These are phyloP conservation scores for Backusella parvicylindrica DNA, from an alignment of 192 early-diverging fungal genomes.

Conservation along the genomic window DNA sequence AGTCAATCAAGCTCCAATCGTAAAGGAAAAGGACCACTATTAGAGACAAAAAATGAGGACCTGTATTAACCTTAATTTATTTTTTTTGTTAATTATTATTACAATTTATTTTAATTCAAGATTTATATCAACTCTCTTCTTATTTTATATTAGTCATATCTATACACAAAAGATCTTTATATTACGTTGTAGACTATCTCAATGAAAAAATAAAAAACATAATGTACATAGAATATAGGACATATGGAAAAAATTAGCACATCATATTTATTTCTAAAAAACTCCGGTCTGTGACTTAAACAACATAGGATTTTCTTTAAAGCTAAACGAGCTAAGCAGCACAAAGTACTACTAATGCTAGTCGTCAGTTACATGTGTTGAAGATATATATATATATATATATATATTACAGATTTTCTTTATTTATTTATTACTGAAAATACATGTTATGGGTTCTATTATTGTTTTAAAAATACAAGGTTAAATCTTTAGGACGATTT, in stretches of 20 bases:
- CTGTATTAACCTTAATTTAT: neutral
- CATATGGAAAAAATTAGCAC: neutral
- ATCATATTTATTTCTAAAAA: neutral
- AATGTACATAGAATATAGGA: neutral
- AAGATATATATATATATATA: no score
- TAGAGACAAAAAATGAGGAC: neutral
- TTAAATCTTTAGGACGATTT: conserved; percentile 1
- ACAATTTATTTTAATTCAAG: neutral
- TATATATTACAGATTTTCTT: neutral
- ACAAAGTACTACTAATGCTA: neutral
- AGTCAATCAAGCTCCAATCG: neutral
- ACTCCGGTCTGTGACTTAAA: neutral
- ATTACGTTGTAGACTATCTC: neutral
- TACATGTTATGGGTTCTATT: neutral
- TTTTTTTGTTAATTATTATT: neutral
- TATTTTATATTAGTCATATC: neutral
- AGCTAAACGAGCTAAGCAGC: neutral
- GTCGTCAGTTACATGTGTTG: neutral
- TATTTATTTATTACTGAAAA: neutral
- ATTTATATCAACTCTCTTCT: neutral
- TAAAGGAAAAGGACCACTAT: neutral
- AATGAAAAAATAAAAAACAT: neutral
- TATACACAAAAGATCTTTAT: neutral
- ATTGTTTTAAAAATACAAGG: neutral
- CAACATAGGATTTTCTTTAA: neutral